Evolutionary conservation across 2,329 filamentous ascomycete genomes (phyloP), one percentile per base, ranked within the genome.

Genomic region (Fusarium setosum): DNA sequence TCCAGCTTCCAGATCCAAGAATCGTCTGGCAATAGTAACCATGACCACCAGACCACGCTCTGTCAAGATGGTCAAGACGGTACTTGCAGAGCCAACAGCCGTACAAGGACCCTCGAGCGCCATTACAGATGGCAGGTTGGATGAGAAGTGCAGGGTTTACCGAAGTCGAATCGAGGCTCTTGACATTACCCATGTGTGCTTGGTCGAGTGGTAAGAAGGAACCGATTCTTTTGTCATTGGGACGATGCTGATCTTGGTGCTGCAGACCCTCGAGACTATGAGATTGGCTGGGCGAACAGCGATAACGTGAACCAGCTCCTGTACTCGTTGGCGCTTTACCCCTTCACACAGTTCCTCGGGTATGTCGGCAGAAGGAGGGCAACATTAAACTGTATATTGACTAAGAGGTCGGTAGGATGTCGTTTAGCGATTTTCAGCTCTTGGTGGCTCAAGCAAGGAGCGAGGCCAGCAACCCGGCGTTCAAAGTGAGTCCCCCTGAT

Each of bases 151-250:
- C 88, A 8, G 91, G 91, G 0, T 90, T 94, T 72, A 85, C 85
- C 6, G 88, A 92, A 34, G 83, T 93, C 37, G 90, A 92, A 71
- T 82, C 83, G 9, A 83, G 81, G 48, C 84, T 92, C 79, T 83
- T 93, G 59, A 87, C 83, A 49, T 75, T 93, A 49, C 91, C 90
- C 15, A 86, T 92, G 75, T 92, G 88, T 73, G 87, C 81, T 26
- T 94, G 91, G 91, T 83, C 89, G 18, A 86, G 75, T 65, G 85
- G 91, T 93, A 80, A n/a, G 59, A 24, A 37, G 15, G 17, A 20
- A 34, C 29, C 12, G n/a, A 9, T 29, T 6, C 20, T 42, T 4
- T 31, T 8, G n/a, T 45, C 8, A 20, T 40, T 23, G 41, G 20
- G 15, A n/a, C 9, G 29, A 40, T 40, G 23, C 60, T 68, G 21